Percentiles rank a stretch among this genome's conserved stretches.
Evolutionary conservation across 306 rosid species (phyloP).

Genomic region (Glycine latifolia): DNA sequence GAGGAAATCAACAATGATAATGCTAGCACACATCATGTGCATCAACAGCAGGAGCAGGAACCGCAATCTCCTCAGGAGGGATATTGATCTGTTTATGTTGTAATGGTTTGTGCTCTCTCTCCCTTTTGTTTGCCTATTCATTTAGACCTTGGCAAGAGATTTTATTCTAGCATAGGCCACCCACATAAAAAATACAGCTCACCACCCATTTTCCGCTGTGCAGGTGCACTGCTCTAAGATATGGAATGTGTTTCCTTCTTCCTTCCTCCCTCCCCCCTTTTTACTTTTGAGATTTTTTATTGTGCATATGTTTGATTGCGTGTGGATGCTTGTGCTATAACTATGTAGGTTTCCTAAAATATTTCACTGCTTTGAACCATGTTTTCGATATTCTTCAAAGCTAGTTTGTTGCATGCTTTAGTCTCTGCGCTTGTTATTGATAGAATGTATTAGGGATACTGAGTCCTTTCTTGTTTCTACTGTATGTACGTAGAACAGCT

Average conservation of each 20-base stretch:
- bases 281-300: background rate
- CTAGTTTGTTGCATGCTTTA: conserved; percentile 3
- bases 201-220: conserved; percentile 85
- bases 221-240: conserved; percentile 80
- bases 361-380: conserved; percentile 20
- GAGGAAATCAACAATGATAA: conserved; percentile 41
- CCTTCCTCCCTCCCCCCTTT: conserved; percentile 30
- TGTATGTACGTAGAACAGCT: background rate
- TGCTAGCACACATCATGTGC: conserved; percentile 42
- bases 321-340: conserved; percentile 28
- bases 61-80: conserved; percentile 45
- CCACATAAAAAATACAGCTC: conserved; percentile 61
- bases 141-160: conserved; percentile 35
- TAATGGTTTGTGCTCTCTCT: conserved; percentile 59
- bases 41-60: conserved; percentile 50
- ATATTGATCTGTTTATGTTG: conserved; percentile 49
- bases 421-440: background rate
- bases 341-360: conserved; percentile 23
- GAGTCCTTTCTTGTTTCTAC: conserved; percentile 4
- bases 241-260: conserved; percentile 59
- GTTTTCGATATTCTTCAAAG: conserved; percentile 21
- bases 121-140: background rate
- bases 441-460: background rate
- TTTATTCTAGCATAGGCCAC: conserved; percentile 42
- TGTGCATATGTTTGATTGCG: conserved; percentile 37